phyloP scores from a whole-genome alignment of 1,139 yeast species.

The Geotrichum aggregatum region DNA sequence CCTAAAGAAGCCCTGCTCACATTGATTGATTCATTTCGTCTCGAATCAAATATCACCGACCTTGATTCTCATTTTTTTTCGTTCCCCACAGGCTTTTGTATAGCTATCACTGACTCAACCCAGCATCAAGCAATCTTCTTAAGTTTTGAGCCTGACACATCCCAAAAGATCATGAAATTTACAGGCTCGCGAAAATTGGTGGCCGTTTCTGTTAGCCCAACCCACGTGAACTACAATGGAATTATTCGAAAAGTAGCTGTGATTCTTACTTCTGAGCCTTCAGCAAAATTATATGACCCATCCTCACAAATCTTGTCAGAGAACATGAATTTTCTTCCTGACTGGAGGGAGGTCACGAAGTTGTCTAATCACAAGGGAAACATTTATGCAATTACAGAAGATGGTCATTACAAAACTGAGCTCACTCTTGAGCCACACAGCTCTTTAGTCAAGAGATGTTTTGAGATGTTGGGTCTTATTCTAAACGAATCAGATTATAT shows the following conservation, averaged over 20 bases:
- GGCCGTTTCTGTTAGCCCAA: slow-evolving; percentile 7
- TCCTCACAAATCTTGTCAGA: slow-evolving; percentile 53
- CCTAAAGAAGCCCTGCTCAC: slow-evolving; percentile 16
- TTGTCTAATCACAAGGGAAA: slow-evolving; percentile 10
- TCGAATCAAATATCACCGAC: slow-evolving; percentile 3
- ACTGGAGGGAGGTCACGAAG: slow-evolving; percentile 20
- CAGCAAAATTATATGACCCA: slow-evolving; percentile 56
- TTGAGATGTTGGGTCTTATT: slow-evolving; percentile 39
- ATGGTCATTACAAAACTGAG: slow-evolving; percentile 13
- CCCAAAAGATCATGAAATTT: slow-evolving; percentile 6
- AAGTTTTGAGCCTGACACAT: slow-evolving; percentile 4
- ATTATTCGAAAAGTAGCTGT: slow-evolving; percentile 5
- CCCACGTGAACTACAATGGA: background rate
- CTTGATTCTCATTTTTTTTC: slow-evolving; percentile 1
- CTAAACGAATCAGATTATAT: slow-evolving; percentile 58
- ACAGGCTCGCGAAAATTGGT: slow-evolving; percentile 6
- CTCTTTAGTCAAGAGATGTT: slow-evolving; percentile 42
- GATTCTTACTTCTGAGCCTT: slow-evolving; percentile 6
- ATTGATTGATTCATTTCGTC: slow-evolving; percentile 8
- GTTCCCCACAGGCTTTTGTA: background rate
- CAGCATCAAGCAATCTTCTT: slow-evolving; percentile 10
- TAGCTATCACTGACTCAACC: background rate
- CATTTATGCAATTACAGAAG: slow-evolving; percentile 15
- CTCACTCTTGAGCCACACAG: slow-evolving; percentile 43
- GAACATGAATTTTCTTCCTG: slow-evolving; percentile 22